A percentile compares a stretch with the other conserved stretches of the same genome.
Conservation (phyloP, 352 stramenopile genomes). For the Globisporangium splendens region DNA sequence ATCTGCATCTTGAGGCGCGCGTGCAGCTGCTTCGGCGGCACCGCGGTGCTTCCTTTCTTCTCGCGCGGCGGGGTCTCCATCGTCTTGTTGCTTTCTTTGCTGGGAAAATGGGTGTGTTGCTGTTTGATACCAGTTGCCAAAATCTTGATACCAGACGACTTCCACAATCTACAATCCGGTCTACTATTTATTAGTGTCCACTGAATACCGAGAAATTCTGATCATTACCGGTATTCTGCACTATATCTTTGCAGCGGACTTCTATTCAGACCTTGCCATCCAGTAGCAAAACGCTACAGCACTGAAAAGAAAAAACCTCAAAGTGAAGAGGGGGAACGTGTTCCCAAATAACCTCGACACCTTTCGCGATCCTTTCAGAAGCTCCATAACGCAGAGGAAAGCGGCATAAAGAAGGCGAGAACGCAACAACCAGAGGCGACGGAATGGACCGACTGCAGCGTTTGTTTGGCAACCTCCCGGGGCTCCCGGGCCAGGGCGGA, state of each 20-base stretch:
- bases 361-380: not conserved
- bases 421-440: conserved; percentile 10
- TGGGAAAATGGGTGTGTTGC: not conserved
- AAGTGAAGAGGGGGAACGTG: not conserved
- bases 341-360: not conserved
- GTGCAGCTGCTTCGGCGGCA: conserved; percentile 54
- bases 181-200: no score
- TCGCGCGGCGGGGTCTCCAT: conserved; percentile 73
- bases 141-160: conserved; percentile 1
- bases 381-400: not conserved
- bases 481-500: conserved; percentile 62
- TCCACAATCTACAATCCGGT: no score
- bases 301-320: not conserved
- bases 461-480: conserved; percentile 82
- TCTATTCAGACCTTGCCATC: no score
- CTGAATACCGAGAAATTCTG: no score
- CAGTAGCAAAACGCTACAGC: no score
- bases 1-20: conserved; percentile 73
- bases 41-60: conserved; percentile 24
- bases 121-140: not conserved
- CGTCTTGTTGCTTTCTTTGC: not conserved
- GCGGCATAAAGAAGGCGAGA: conserved; percentile 12
- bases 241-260: no score
- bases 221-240: no score
- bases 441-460: conserved; percentile 84